Base-by-base conservation (phyloP, 2,329 filamentous ascomycete genomes). In the Nigrospora osmanthi region DNA sequence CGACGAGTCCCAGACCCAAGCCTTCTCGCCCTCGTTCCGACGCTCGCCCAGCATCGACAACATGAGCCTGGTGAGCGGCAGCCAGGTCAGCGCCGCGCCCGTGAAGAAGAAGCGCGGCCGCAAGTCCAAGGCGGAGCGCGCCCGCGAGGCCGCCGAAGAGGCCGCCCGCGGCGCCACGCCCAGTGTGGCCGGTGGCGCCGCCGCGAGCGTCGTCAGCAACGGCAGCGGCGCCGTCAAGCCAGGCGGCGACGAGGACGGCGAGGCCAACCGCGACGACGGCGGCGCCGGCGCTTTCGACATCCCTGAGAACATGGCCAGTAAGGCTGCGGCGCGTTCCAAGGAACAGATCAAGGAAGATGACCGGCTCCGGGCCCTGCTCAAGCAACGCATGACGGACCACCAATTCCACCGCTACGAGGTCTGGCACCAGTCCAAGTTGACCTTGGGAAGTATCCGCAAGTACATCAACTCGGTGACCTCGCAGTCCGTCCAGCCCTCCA, bases 401-500 rank as follows among this genome's bases (percentile, higher is more conserved):
- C 85, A 89, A 60, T 80, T 81, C 53, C 73, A 80, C 44, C 75
- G 85, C 40, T 89, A 86, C 58, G 83, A 85, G 59, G 73, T 78
- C 17, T 89, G 81, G 76, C 76, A 84, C 49, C 78, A 80, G 11
- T 78, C 80, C 32, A 86, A 84, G 54, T 66, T 90, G 35, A 76
- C 79, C 17, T 81, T 84, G 52, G 75, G 80, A 7, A 80, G 83
- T 15, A 82, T 89, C 46, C 78, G 85, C 58, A 75, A 82, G 75
- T 78, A 90, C 49, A 83, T 89, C 59, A 91, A 90, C 57, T 84
- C 86, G 47, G 88, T 86, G 2, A 82, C 89, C 10, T 88, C 84
- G 0, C 87, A 90, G 60, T 89, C 84, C 2, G 86, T 88, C 0
- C 84, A 85, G 0, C 73, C 78, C 16, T 84, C 79, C 54, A 83